Evolutionary conservation across 2,329 filamentous ascomycete species (phyloP).

Genomic region (Pseudogymnoascus sp.): DNA sequence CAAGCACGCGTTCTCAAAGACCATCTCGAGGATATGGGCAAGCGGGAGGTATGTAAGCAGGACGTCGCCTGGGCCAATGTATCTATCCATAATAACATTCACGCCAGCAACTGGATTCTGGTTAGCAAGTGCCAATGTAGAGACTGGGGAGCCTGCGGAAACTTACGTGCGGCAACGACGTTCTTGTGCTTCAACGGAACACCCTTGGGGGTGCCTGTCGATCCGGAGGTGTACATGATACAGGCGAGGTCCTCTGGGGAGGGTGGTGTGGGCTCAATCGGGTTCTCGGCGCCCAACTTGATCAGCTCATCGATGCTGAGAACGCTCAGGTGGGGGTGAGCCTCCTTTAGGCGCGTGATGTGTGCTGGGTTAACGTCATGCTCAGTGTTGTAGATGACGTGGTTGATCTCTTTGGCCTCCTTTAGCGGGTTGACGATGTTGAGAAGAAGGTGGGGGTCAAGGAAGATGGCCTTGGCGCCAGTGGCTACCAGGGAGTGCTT

Average conservation of each 20-base stretch:
- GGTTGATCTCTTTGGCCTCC: conserved; percentile 42
- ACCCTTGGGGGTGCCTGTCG: conserved; percentile 82
- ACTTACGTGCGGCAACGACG: conserved; percentile 69
- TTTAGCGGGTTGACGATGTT: conserved; percentile 49
- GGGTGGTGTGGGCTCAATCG: conserved; percentile 62
- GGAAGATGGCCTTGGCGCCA: conserved; percentile 71
- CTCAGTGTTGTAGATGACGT: conserved; percentile 46
- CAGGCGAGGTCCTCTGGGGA: conserved; percentile 71
- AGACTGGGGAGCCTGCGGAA: neutral
- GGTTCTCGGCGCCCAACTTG: conserved; percentile 47
- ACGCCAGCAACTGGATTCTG: conserved; percentile 61
- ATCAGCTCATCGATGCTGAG: conserved; percentile 44
- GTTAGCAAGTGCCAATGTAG: conserved; percentile 11
- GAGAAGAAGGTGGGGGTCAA: conserved; percentile 69
- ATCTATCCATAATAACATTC: conserved; percentile 64
- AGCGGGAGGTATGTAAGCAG: conserved; percentile 87
- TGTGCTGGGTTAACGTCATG: conserved; percentile 40
- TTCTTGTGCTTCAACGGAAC: conserved; percentile 77
- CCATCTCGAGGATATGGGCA: conserved; percentile 92
- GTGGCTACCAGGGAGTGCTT: conserved; percentile 80
- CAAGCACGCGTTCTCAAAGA: conserved; percentile 83
- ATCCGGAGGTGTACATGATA: conserved; percentile 79
- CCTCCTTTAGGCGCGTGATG: conserved; percentile 44
- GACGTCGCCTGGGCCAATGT: conserved; percentile 66
- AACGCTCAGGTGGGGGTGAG: conserved; percentile 44